A percentile compares a stretch with the other conserved stretches of the same genome.
Conservation (phyloP, 78 protist species). For the Polysphondylium violaceum region DNA sequence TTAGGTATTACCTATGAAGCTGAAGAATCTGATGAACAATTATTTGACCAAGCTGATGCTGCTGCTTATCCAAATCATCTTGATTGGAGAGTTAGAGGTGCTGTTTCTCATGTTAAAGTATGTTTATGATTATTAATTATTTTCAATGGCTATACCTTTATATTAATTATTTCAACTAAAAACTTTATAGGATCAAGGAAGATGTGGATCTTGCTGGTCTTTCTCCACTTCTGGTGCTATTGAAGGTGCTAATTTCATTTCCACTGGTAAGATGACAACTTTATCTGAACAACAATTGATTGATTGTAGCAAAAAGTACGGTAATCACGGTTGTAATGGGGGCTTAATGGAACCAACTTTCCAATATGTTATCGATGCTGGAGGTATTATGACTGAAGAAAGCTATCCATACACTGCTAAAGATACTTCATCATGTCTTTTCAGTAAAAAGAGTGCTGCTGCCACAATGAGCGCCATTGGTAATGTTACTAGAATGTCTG, state of each 20-base stretch:
- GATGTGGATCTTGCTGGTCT: constrained; percentile 85
- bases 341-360: constrained; percentile 78
- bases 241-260: constrained; percentile 42
- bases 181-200: constrained; percentile 90
- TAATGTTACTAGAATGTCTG: constrained; percentile 48
- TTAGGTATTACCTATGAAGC: too few relatives aligned
- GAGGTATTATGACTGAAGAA: constrained; percentile 84
- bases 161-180: too few relatives aligned
- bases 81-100: constrained; percentile 87
- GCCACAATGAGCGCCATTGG: constrained; percentile 55
- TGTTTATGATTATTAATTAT: too few relatives aligned
- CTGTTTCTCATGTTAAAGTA: constrained; percentile 81
- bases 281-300: constrained; percentile 89
- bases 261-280: constrained; percentile 23
- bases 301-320: constrained; percentile 75
- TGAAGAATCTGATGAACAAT: too few relatives aligned
- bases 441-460: background rate
- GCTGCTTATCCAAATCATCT: constrained; percentile 72
- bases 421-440: constrained; percentile 71
- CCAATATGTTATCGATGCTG: constrained; percentile 74
- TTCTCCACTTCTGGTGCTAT: constrained; percentile 28
- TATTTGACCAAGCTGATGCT: constrained; percentile 74
- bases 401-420: constrained; percentile 87
- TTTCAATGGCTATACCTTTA: too few relatives aligned
- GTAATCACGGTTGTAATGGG: constrained; percentile 88